Evolutionary conservation across 1,284 basidiomycete genomes (phyloP), one percentile per base, ranked within the genome.

Genomic region (Microbotryomycetes sp.): DNA sequence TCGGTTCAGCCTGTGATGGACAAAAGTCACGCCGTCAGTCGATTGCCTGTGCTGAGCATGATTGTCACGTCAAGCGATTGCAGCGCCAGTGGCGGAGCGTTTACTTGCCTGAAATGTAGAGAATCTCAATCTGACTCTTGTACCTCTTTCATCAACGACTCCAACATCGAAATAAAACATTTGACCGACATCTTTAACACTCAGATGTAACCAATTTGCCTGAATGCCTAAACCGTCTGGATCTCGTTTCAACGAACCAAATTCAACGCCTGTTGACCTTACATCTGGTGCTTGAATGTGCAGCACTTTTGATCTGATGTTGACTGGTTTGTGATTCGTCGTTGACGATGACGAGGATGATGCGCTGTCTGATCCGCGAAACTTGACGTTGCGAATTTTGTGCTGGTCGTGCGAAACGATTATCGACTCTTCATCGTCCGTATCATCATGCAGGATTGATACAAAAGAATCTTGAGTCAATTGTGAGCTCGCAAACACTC

Each of bases 201-300:
- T 56, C 0, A 63, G n/a, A 28, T 63, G 60, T 19, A 68, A 1
- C 22, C 48, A 50, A 1, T 56, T 53, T 19, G 63, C 45, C 28
- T 56, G n/a, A n/a, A 68, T 54, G 7, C 64, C 66, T 1, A 68
- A 49, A 3, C 45, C 55, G 4, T 56, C 32, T 5, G 25, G 9
- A 5, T 12, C 15, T 22, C 5, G 45, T 32, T 23, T 7, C 61
- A 58, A 54, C 59, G 36, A 42, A 42, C 36, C 36, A 29, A 52
- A 67, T 14, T 47, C 45, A 1, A 65, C 47, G 26, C 36, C 48
- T 6, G 66, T 68, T 5, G 56, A 57, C 3, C 59, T 52, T 29
- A 55, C 49, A 3, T 68, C 63, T 2, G 66, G 66, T 14, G 57
- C 59, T 26, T 68, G 64, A 1, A 68, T 56, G 30, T 66, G 66